phyloP scores from a whole-genome alignment of 768 basidiomycete genomes.

The Auriculariales sp. region DNA sequence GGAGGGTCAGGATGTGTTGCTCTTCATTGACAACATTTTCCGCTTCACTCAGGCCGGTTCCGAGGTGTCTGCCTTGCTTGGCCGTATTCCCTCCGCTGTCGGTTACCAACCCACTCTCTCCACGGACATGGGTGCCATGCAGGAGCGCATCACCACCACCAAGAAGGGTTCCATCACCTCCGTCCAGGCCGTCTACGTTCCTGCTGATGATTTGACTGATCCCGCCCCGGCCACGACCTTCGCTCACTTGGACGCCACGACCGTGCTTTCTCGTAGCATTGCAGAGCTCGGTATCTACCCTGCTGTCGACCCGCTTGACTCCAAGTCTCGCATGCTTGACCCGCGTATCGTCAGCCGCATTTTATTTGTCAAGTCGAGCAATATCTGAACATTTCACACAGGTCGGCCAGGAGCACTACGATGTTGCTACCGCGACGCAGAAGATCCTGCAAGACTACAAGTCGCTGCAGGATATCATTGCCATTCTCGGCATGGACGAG shows the following conservation, averaged over 20 bases:
- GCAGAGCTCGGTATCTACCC: slow-evolving; percentile 99
- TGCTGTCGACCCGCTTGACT: slow-evolving; percentile 98
- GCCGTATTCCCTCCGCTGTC: slow-evolving; percentile 99
- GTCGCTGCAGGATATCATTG: slow-evolving; percentile 98
- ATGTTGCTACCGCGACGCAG: slow-evolving; percentile 90
- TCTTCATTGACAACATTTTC: slow-evolving; percentile 99
- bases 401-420: slow-evolving; percentile 88
- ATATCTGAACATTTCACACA: slow-evolving; percentile 12
- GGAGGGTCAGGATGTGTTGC: slow-evolving; percentile 98
- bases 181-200: slow-evolving; percentile 99
- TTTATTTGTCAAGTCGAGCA: neutral
- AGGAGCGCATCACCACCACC: slow-evolving; percentile 99
- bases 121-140: slow-evolving; percentile 99
- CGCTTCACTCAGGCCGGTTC: slow-evolving; percentile 99
- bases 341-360: slow-evolving; percentile 78
- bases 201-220: slow-evolving; percentile 99
- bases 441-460: slow-evolving; percentile 97
- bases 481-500: slow-evolving; percentile 99
- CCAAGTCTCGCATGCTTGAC: slow-evolving; percentile 99
- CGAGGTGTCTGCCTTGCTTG: slow-evolving; percentile 97
- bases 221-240: slow-evolving; percentile 99
- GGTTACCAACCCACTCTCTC: slow-evolving; percentile 99
- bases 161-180: slow-evolving; percentile 99
- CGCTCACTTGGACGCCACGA: slow-evolving; percentile 99
- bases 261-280: slow-evolving; percentile 97